A percentile compares a stretch with the other conserved stretches of the same genome.
These are phyloP conservation scores for Boletus semigastroideus DNA, from an alignment of 1,284 basidiomycete species.

Conservation along the genomic window DNA sequence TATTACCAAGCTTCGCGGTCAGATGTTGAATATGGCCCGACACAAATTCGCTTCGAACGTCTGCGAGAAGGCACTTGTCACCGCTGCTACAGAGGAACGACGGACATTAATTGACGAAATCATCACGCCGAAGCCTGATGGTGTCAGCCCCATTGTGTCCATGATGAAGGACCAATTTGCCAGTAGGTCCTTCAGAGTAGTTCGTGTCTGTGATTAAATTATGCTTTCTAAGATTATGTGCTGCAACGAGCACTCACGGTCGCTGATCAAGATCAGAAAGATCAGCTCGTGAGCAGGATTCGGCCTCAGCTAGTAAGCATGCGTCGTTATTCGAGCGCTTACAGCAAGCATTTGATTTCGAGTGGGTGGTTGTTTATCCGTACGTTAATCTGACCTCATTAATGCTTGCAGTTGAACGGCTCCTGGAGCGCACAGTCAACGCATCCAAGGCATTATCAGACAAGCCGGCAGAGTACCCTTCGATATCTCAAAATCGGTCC, in stretches of 20 bases:
- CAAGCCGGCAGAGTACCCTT: constrained; percentile 33
- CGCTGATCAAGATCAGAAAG: constrained; percentile 73
- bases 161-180: constrained; percentile 94
- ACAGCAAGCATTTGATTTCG: constrained; percentile 77
- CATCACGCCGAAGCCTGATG: constrained; percentile 62
- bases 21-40: constrained; percentile 76
- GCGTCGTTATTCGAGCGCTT: constrained; percentile 67
- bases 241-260: constrained; percentile 73
- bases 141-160: constrained; percentile 60
- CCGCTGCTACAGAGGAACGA: constrained; percentile 62
- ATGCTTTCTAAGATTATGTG: constrained; percentile 64
- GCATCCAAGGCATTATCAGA: constrained; percentile 25
- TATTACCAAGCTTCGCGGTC: constrained; percentile 72
- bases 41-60: constrained; percentile 99
- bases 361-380: constrained; percentile 49
- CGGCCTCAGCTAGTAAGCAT: constrained; percentile 68
- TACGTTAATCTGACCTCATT: constrained; percentile 6
- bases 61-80: constrained; percentile 87
- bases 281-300: constrained; percentile 59
- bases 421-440: constrained; percentile 49
- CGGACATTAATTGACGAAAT: constrained; percentile 80
- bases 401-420: constrained; percentile 56
- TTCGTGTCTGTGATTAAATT: constrained; percentile 1
- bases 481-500: constrained; percentile 23
- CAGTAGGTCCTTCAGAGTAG: constrained; percentile 52